A percentile compares a stretch with the other conserved stretches of the same genome.
Evolutionary conservation across 306 rosid species (phyloP).

Genomic region (Prunus dulcis): DNA sequence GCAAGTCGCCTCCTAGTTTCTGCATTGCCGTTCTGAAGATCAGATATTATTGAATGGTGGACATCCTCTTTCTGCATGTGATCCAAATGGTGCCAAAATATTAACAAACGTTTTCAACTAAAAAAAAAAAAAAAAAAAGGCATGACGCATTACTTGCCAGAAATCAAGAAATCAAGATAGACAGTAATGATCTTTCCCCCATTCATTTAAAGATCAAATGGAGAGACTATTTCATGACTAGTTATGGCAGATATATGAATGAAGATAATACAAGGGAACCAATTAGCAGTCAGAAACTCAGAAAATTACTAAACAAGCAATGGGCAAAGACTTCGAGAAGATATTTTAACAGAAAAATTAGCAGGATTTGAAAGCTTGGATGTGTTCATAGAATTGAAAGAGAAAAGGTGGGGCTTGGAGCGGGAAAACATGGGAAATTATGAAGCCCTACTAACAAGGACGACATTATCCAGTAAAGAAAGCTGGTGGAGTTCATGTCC

Average conservation of each 20-base stretch:
- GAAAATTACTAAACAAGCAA: not conserved
- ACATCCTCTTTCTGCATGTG: slow-evolving; percentile 89
- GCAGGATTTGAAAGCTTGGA: not conserved
- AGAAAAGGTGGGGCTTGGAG: not conserved
- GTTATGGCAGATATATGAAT: not conserved
- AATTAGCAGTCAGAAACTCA: not conserved
- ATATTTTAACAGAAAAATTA: not conserved
- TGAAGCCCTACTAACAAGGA: not conserved
- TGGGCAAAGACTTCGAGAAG: not conserved
- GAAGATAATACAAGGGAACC: not conserved
- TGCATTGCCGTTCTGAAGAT: slow-evolving; percentile 96
- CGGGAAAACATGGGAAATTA: not conserved
- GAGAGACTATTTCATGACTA: not conserved
- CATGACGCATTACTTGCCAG: slow-evolving; percentile 11
- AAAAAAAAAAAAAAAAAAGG: slow-evolving; percentile 15
- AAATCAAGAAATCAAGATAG: slow-evolving; percentile 19
- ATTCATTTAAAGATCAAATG: slow-evolving; percentile 8
- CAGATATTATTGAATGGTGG: slow-evolving; percentile 94
- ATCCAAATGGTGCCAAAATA: slow-evolving; percentile 23
- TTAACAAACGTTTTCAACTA: slow-evolving; percentile 12
- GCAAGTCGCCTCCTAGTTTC: slow-evolving; percentile 98
- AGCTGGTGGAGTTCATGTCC: not conserved
- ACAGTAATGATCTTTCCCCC: not conserved
- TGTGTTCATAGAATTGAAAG: not conserved
- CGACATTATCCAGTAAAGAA: not conserved